Evolutionary conservation across 805 yeast species (phyloP).

Genomic region (Kuraishia hungarica): DNA sequence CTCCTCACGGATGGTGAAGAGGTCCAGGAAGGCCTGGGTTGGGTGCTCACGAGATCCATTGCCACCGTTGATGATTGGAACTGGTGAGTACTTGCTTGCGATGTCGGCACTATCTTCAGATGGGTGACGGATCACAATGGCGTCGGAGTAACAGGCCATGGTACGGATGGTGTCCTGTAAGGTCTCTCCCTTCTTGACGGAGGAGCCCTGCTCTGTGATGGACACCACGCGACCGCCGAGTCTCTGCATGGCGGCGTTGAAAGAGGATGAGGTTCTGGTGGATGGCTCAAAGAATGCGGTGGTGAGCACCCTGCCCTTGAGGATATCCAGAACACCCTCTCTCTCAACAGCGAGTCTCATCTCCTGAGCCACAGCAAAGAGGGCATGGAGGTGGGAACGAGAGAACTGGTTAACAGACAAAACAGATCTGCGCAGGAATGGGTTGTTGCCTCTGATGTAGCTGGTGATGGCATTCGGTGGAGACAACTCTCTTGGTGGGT

Average conservation of each 20-base stretch:
- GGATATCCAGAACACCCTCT: slow-evolving; percentile 85
- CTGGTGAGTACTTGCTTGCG: slow-evolving; percentile 95
- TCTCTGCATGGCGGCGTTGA: slow-evolving; percentile 99
- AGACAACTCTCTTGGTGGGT: slow-evolving; percentile 63
- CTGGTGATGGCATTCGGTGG: slow-evolving; percentile 76
- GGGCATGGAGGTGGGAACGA: slow-evolving; percentile 83
- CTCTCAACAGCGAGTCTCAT: slow-evolving; percentile 96
- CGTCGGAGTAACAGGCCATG: slow-evolving; percentile 92
- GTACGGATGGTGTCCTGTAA: slow-evolving; percentile 95
- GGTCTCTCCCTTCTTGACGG: slow-evolving; percentile 97
- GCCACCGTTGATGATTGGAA: slow-evolving; percentile 96
- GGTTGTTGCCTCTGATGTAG: slow-evolving; percentile 74
- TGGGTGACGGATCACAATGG: slow-evolving; percentile 95
- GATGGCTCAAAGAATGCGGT: slow-evolving; percentile 98
- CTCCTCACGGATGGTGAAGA: slow-evolving; percentile 98
- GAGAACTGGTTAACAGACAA: slow-evolving; percentile 82
- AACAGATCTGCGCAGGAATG: slow-evolving; percentile 83
- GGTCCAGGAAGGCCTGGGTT: slow-evolving; percentile 94
- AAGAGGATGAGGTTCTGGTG: slow-evolving; percentile 92
- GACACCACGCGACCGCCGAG: slow-evolving; percentile 96
- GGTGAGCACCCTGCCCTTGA: slow-evolving; percentile 84
- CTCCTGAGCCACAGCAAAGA: slow-evolving; percentile 96
- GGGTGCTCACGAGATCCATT: slow-evolving; percentile 98
- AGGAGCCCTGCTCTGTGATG: slow-evolving; percentile 78
- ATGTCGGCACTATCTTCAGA: slow-evolving; percentile 83